Percentiles rank a stretch among this genome's conserved stretches.
Evolutionary conservation across 1,139 yeast genomes (phyloP).

Genomic region (Blastobotrys elegans): DNA sequence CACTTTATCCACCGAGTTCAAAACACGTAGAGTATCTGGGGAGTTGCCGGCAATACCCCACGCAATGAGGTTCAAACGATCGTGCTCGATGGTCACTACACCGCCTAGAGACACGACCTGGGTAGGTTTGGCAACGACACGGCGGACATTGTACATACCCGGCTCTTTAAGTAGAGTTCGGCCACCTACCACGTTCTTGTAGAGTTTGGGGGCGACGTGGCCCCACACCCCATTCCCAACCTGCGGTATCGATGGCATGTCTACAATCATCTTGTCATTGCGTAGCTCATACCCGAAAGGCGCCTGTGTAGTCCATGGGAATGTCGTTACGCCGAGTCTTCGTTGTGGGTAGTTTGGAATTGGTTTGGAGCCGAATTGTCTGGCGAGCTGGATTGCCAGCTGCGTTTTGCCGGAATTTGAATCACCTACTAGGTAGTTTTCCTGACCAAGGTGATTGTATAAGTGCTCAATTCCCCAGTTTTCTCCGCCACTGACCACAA

Average conservation of each 20-base stretch:
- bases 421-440: constrained; percentile 61
- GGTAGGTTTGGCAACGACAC: constrained; percentile 22
- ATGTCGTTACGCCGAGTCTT: constrained; percentile 12
- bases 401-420: constrained; percentile 77
- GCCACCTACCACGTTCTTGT: background rate
- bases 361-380: constrained; percentile 9
- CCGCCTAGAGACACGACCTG: constrained; percentile 31
- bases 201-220: constrained; percentile 15
- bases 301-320: constrained; percentile 25
- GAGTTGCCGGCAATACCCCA: constrained; percentile 21
- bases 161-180: constrained; percentile 17
- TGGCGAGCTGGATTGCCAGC: constrained; percentile 29
- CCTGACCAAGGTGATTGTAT: constrained; percentile 36
- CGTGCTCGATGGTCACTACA: constrained; percentile 21
- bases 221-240: constrained; percentile 17
- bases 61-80: constrained; percentile 15
- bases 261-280: constrained; percentile 20
- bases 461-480: constrained; percentile 49
- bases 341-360: constrained; percentile 5
- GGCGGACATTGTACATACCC: constrained; percentile 22
- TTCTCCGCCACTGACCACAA: constrained; percentile 45
- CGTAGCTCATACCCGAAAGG: constrained; percentile 19
- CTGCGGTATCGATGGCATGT: constrained; percentile 26
- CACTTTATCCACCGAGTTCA: constrained; percentile 27
- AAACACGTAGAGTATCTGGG: constrained; percentile 12